A percentile compares a stretch with the other conserved stretches of the same genome.
phyloP scores from a whole-genome alignment of 2,329 filamentous ascomycete species.

The Didymella sp. region DNA sequence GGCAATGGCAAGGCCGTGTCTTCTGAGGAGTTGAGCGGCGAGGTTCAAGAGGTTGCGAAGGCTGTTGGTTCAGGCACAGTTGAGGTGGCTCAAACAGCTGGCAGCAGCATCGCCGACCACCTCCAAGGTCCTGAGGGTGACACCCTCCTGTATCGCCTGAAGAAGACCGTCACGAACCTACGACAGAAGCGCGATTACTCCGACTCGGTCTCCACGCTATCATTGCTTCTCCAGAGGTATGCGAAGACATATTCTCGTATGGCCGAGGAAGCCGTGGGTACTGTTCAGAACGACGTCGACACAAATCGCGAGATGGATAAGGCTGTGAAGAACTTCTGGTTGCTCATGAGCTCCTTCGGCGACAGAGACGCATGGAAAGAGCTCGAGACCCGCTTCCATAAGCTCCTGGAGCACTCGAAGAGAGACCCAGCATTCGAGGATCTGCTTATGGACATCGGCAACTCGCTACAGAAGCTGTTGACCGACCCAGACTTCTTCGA shows the following conservation, averaged over 20 bases:
- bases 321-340: conserved; percentile 82
- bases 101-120: conserved; percentile 76
- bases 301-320: conserved; percentile 76
- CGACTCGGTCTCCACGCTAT: conserved; percentile 81
- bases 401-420: conserved; percentile 74
- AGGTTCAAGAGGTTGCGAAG: conserved; percentile 54
- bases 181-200: conserved; percentile 81
- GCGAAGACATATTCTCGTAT: conserved; percentile 78
- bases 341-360: conserved; percentile 80
- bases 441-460: conserved; percentile 74
- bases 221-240: conserved; percentile 78
- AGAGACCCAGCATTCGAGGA: conserved; percentile 84
- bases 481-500: conserved; percentile 88
- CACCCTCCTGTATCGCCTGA: conserved; percentile 76
- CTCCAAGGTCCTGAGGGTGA: conserved; percentile 74
- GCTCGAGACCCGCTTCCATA: conserved; percentile 71
- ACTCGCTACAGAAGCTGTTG: conserved; percentile 78
- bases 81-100: conserved; percentile 64
- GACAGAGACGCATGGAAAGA: conserved; percentile 76
- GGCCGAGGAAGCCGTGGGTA: conserved; percentile 69
- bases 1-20: conserved; percentile 58
- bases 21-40: conserved; percentile 65
- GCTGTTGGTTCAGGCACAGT: conserved; percentile 55
- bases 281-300: conserved; percentile 73
- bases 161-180: conserved; percentile 75